These are phyloP conservation scores for Tausonia pullulans DNA, from an alignment of 1,284 basidiomycete species.

Conservation along the genomic window DNA sequence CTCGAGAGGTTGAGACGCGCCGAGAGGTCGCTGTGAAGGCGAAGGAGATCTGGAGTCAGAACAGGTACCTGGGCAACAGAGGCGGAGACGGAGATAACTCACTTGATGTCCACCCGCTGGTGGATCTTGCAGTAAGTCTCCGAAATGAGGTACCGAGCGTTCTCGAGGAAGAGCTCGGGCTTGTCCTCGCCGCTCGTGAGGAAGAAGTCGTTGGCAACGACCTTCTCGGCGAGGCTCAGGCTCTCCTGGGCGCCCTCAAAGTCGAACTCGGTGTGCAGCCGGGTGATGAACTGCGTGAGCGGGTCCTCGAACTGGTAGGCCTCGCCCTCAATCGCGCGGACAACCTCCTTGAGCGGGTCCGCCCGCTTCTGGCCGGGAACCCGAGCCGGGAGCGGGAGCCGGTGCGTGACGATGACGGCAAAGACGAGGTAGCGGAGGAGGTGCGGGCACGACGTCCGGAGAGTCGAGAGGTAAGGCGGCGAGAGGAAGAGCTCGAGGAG, in stretches of 20 bases:
- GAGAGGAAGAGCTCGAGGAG: slow-evolving; percentile 93
- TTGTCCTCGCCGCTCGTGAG: slow-evolving; percentile 69
- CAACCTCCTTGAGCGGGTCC: slow-evolving; percentile 74
- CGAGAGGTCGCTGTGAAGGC: slow-evolving; percentile 61
- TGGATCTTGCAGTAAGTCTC: slow-evolving; percentile 98
- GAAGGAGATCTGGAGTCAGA: background rate
- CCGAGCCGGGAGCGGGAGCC: slow-evolving; percentile 39
- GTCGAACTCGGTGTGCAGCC: slow-evolving; percentile 87
- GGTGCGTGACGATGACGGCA: slow-evolving; percentile 83
- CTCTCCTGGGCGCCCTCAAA: slow-evolving; percentile 80
- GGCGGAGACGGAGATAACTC: slow-evolving; percentile 29
- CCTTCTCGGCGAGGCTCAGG: slow-evolving; percentile 60
- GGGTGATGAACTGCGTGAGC: slow-evolving; percentile 82
- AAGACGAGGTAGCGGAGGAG: slow-evolving; percentile 88
- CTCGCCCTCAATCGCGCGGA: slow-evolving; percentile 82
- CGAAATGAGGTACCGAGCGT: slow-evolving; percentile 85
- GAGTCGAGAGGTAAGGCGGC: slow-evolving; percentile 93
- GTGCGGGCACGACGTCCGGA: slow-evolving; percentile 93
- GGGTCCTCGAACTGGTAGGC: slow-evolving; percentile 93
- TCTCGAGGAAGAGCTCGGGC: slow-evolving; percentile 60
- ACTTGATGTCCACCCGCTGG: slow-evolving; percentile 90
- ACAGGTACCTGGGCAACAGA: background rate
- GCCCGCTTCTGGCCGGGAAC: slow-evolving; percentile 32
- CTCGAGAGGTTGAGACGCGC: slow-evolving; percentile 80
- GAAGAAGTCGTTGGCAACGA: slow-evolving; percentile 91